Evolutionary conservation across 108 stramenopile species (phyloP).

Genomic region (Epithemia pelagica): DNA sequence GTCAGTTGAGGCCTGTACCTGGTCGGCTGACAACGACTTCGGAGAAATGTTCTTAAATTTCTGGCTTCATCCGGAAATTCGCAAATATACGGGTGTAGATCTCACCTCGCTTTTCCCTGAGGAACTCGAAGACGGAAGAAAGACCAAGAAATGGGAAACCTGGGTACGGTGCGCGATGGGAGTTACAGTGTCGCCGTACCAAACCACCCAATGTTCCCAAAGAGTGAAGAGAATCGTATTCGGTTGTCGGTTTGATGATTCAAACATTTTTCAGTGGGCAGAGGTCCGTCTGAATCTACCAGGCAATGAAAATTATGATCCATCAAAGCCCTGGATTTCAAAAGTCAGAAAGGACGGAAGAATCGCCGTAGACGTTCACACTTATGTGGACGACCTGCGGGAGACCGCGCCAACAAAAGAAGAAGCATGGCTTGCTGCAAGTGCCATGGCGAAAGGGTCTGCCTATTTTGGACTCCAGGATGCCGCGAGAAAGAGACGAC

Average conservation of each 20-base stretch:
- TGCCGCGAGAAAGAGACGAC: slow-evolving; percentile 27
- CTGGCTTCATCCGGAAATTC: slow-evolving; percentile 4
- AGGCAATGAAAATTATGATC: slow-evolving; percentile 19
- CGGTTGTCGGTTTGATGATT: background rate
- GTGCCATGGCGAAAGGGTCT: background rate
- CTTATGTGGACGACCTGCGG: slow-evolving; percentile 33
- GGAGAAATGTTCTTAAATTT: slow-evolving; percentile 47
- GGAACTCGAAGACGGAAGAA: background rate
- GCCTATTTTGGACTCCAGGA: slow-evolving; percentile 31
- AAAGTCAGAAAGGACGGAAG: slow-evolving; percentile 19
- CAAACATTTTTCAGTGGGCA: slow-evolving; percentile 34
- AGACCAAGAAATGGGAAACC: background rate
- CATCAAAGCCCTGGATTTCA: slow-evolving; percentile 25
- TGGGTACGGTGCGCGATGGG: background rate
- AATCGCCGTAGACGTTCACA: slow-evolving; percentile 16
- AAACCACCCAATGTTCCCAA: background rate
- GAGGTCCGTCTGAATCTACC: slow-evolving; percentile 31
- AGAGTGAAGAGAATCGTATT: background rate
- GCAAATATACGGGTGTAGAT: background rate
- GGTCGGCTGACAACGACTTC: slow-evolving; percentile 26
- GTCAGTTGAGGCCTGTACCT: slow-evolving; percentile 7
- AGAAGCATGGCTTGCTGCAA: slow-evolving; percentile 12
- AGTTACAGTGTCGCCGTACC: background rate
- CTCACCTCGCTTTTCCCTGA: background rate
- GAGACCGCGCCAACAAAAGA: slow-evolving; percentile 7